phyloP scores from a whole-genome alignment of 2,329 filamentous ascomycete genomes.

The Paecilomyces formosus region DNA sequence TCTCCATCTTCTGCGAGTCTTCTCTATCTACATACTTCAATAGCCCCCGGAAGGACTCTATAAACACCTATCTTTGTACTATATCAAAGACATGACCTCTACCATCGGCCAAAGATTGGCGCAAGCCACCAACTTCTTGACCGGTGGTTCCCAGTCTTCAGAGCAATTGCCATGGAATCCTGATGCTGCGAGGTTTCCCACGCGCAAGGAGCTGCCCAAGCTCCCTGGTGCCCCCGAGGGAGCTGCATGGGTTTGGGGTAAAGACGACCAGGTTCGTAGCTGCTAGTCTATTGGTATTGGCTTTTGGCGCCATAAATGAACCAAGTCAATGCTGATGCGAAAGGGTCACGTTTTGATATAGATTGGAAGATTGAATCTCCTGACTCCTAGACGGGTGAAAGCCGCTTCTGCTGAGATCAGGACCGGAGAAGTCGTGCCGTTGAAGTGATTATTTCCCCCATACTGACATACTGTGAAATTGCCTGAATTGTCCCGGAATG shows the following conservation, averaged over 20 bases:
- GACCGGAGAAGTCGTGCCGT: slow-evolving; percentile 49
- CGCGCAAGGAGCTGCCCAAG: slow-evolving; percentile 44
- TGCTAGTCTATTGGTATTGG: neutral
- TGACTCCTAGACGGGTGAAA: slow-evolving; percentile 49
- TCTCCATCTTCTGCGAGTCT: neutral
- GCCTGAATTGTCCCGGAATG: too few species aligned
- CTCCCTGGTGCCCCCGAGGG: slow-evolving; percentile 47
- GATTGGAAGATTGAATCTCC: slow-evolving; percentile 45
- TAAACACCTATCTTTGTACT: neutral
- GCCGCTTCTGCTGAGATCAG: slow-evolving; percentile 47
- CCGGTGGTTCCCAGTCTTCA: neutral
- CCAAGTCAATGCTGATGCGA: slow-evolving; percentile 1
- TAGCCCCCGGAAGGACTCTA: neutral
- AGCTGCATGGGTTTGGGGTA: slow-evolving; percentile 56
- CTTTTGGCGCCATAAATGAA: neutral
- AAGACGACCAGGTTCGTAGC: slow-evolving; percentile 42
- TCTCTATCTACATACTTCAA: neutral
- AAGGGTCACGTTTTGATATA: slow-evolving; percentile 2
- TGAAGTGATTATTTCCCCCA: slow-evolving; percentile 36
- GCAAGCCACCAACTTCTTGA: neutral
- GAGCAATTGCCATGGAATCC: slow-evolving; percentile 47
- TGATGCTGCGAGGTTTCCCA: slow-evolving; percentile 45
- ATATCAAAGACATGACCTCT: neutral
- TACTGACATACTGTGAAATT: too few species aligned
- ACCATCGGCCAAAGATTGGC: neutral